Base-by-base conservation (phyloP, 345 rosid genomes). In the Rhodomyrtus tomentosa region DNA sequence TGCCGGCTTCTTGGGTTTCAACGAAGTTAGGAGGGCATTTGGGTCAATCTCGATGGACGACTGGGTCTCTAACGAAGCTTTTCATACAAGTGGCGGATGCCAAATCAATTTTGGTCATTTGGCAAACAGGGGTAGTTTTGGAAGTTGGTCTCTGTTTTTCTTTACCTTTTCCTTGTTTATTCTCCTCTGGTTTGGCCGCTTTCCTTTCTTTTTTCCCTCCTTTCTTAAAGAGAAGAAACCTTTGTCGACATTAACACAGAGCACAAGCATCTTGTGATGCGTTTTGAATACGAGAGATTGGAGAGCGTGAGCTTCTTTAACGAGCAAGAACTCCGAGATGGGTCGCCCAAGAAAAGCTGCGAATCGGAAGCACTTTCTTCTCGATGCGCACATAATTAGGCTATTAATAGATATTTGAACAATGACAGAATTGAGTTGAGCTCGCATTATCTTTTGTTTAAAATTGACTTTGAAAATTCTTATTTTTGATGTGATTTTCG, bases 1-100 rank as follows among this genome's bases (percentile, higher is more conserved):
- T 56, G 96, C 90, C 93, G 92, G 90, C 93, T 85, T 82, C 88
- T 89, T 83, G 87, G 87, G 84, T 42, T 42, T 83, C 85, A 49
- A 85, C 87, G 87, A 27, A 16, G 73, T 20, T 24, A 38, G 10
- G 36, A 72, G 88, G 89, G 86, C 82, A 87, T 51, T 59, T 82
- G 84, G 85, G 91, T 91, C 90, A 89, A n/a, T 68, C 45, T 4
- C 5, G 45, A 29, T 38, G 13, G 76, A 38, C 45, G 10, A 8
- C 1, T 0, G 58, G 58, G 58, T 55, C 58, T 55, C 58, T 55
- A 22, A 20, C 12, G 21, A 55, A 55, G 58, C 58, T 22, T 22
- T 54, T 54, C n/a, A 22, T 54, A 9, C 3, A 3, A 9, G n/a
- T 7, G 68, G n/a, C 1, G 82, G 54, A 10, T 8, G 4, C 56